Evolutionary conservation across 164 flowering plant species (phyloP).

Genomic region (Tinospora cordifolia): DNA sequence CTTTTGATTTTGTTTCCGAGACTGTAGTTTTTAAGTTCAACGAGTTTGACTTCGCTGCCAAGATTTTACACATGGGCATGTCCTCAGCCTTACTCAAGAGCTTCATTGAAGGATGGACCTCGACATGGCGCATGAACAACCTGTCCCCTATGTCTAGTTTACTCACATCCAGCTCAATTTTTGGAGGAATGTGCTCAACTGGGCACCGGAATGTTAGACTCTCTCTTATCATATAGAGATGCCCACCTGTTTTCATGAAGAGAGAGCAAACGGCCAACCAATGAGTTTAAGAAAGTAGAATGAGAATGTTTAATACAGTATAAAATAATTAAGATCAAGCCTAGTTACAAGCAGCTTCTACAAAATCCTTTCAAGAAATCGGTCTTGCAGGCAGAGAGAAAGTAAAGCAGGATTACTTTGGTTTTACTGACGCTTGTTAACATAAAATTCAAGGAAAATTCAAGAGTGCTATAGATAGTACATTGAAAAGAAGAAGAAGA

Average conservation of each 20-base stretch:
- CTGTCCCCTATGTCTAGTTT: conserved; percentile 69
- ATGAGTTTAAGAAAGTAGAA: neutral
- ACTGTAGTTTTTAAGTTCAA: neutral
- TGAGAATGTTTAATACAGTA: too few species aligned
- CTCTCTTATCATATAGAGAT: conserved; percentile 39
- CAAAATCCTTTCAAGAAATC: neutral
- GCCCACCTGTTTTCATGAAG: conserved; percentile 51
- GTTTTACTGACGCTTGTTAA: neutral
- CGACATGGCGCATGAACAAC: conserved; percentile 43
- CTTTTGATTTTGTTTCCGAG: conserved; percentile 6
- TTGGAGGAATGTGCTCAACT: conserved; percentile 64
- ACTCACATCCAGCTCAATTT: conserved; percentile 84
- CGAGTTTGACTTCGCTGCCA: conserved; percentile 23
- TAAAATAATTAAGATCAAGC: too few species aligned
- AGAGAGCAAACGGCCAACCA: neutral
- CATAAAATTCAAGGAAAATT: neutral
- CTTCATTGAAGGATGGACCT: conserved; percentile 64
- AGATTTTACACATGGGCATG: conserved; percentile 68
- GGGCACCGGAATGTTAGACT: conserved; percentile 59
- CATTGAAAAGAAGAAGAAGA: neutral
- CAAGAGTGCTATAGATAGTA: neutral
- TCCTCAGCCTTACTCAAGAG: conserved; percentile 59
- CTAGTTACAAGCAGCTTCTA: too few species aligned
- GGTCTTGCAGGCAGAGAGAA: too few species aligned
- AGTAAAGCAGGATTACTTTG: neutral